Percentiles rank a stretch among this genome's conserved stretches.
Conservation (phyloP, 805 yeast genomes). For the Nakazawaea wickerhamii region DNA sequence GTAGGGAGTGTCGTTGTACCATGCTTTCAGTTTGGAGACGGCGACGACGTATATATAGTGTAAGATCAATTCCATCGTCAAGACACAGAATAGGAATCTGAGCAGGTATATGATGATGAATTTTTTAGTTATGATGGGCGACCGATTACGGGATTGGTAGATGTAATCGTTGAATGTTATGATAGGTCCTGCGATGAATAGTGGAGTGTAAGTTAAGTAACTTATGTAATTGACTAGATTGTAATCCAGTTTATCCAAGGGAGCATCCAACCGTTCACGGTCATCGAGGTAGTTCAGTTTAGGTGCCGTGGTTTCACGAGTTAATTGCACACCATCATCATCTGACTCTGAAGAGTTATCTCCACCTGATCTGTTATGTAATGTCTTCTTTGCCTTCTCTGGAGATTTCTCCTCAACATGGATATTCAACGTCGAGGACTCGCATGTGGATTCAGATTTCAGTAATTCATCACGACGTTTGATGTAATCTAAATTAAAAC, state of each 20-base stretch:
- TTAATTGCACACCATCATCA: slow-evolving; percentile 12
- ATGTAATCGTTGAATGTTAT: slow-evolving; percentile 87
- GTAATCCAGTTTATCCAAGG: slow-evolving; percentile 58
- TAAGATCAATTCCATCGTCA: slow-evolving; percentile 83
- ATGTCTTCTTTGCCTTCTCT: not conserved
- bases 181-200: slow-evolving; percentile 93
- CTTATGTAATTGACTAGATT: slow-evolving; percentile 61
- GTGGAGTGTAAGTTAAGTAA: slow-evolving; percentile 78
- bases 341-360: slow-evolving; percentile 6
- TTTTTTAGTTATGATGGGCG: slow-evolving; percentile 52
- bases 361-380: slow-evolving; percentile 13
- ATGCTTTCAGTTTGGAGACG: slow-evolving; percentile 81
- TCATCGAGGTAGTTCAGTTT: slow-evolving; percentile 37
- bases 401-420: not conserved
- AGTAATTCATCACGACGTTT: slow-evolving; percentile 27
- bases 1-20: slow-evolving; percentile 86
- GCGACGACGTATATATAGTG: slow-evolving; percentile 94
- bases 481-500: slow-evolving; percentile 75
- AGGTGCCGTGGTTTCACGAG: slow-evolving; percentile 10
- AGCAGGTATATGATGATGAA: slow-evolving; percentile 57
- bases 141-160: slow-evolving; percentile 58
- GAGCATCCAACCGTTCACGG: slow-evolving; percentile 58
- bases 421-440: not conserved
- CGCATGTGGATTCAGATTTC: not conserved
- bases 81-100: slow-evolving; percentile 65